These are phyloP conservation scores for Mycosarcoma mackinlayi DNA, from an alignment of 1,284 basidiomycete species.

Conservation along the genomic window DNA sequence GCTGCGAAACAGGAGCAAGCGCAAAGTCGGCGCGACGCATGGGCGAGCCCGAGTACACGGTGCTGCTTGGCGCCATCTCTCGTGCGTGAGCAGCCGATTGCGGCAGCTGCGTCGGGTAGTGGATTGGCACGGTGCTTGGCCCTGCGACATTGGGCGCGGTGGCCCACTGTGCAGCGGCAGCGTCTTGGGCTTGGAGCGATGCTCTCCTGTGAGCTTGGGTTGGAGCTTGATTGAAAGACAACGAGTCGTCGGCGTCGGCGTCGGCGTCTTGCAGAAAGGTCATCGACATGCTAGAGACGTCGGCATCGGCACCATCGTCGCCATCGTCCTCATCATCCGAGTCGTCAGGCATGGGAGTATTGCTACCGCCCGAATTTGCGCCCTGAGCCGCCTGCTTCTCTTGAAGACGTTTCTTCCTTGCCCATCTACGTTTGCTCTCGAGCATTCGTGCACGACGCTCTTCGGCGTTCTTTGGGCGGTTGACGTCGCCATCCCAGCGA, in stretches of 20 bases:
- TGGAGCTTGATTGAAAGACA: conserved; percentile 11
- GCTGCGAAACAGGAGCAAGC: conserved; percentile 20
- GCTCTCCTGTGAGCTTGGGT: conserved; percentile 13
- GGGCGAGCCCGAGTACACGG: conserved; percentile 32
- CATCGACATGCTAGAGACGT: conserved; percentile 40
- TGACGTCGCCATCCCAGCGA: conserved; percentile 72
- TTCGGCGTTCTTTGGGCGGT: conserved; percentile 71
- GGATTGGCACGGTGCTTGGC: conserved; percentile 19
- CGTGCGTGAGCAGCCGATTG: conserved; percentile 16
- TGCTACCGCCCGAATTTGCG: conserved; percentile 26
- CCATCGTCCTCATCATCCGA: conserved; percentile 30
- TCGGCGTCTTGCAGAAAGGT: conserved; percentile 19
- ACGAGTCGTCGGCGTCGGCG: conserved; percentile 17
- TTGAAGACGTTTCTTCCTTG: conserved; percentile 70
- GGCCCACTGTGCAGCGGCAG: conserved; percentile 9
- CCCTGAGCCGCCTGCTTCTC: conserved; percentile 55
- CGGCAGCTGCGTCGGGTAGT: conserved; percentile 14
- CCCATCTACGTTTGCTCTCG: conserved; percentile 72
- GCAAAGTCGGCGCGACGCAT: conserved; percentile 31
- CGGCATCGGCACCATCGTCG: conserved; percentile 45
- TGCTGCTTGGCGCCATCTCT: conserved; percentile 6
- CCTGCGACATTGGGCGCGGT: conserved; percentile 24
- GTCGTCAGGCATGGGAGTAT: conserved; percentile 32
- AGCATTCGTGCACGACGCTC: conserved; percentile 71
- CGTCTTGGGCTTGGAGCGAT: conserved; percentile 13